Evolutionary conservation across 257 asterid genomes (phyloP).

Genomic region (Avicennia marina): DNA sequence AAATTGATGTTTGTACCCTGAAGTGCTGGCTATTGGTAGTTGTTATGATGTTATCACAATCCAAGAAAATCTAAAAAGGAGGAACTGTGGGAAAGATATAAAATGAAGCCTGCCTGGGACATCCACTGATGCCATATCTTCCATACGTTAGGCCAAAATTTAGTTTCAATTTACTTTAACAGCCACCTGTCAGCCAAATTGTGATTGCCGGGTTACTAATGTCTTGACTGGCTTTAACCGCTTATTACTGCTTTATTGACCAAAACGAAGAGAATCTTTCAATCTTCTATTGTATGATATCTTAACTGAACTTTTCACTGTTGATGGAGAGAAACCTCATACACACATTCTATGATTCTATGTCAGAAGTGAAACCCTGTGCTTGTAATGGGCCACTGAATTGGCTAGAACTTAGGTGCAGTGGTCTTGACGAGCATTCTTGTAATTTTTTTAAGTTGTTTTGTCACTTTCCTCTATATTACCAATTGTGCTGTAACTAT

Average conservation of each 20-base stretch:
- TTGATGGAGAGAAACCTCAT: background rate
- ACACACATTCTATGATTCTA: background rate
- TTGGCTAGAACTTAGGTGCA: slow-evolving; percentile 1
- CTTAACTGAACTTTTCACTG: no score
- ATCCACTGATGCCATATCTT: background rate
- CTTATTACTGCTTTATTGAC: no score
- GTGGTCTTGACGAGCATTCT: background rate
- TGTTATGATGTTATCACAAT: background rate
- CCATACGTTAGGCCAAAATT: no score
- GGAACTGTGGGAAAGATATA: background rate
- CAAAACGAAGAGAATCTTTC: no score
- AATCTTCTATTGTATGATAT: no score
- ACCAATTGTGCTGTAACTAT: background rate
- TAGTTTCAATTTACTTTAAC: no score
- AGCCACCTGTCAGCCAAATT: no score
- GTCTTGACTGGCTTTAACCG: no score
- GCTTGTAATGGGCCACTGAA: background rate
- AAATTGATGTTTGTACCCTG: no score
- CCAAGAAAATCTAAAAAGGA: background rate
- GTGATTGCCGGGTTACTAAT: no score
- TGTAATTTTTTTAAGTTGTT: background rate
- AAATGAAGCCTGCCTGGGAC: slow-evolving; percentile 3
- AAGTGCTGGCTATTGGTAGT: background rate
- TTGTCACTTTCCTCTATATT: background rate
- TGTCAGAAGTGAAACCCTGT: background rate